These are phyloP conservation scores for Phytopythium helicoides DNA, from an alignment of 352 stramenopile genomes.

Conservation along the genomic window DNA sequence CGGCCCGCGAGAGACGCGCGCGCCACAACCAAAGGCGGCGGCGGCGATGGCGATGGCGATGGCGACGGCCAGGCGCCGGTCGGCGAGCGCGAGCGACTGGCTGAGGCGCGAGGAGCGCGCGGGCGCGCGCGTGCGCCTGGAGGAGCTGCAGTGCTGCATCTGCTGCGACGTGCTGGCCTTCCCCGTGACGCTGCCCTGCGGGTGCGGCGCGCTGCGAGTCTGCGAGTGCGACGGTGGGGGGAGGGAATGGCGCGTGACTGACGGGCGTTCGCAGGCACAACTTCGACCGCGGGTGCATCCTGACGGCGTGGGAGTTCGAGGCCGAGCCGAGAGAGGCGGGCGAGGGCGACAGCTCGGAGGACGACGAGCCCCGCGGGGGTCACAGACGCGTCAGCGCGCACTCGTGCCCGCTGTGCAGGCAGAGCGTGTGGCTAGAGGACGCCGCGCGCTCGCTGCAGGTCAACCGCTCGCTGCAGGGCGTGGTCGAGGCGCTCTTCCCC, in stretches of 20 bases:
- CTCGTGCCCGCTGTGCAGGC: slow-evolving; percentile 67
- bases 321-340: not conserved
- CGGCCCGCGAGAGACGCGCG: too few relatives aligned
- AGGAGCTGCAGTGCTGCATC: slow-evolving; percentile 67
- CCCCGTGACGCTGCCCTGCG: slow-evolving; percentile 69
- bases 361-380: too few relatives aligned
- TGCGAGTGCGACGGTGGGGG: slow-evolving; percentile 1
- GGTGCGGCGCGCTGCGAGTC: slow-evolving; percentile 21
- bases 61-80: slow-evolving; percentile 3
- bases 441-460: slow-evolving; percentile 42
- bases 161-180: slow-evolving; percentile 80
- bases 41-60: slow-evolving; percentile 14
- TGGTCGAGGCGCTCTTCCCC: slow-evolving; percentile 60
- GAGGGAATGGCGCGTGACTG: not conserved
- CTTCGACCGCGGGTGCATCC: slow-evolving; percentile 76
- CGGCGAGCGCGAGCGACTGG: not conserved
- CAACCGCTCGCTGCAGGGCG: slow-evolving; percentile 60
- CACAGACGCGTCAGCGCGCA: too few relatives aligned
- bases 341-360: slow-evolving; percentile 8
- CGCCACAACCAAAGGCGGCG: too few relatives aligned
- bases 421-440: slow-evolving; percentile 21
- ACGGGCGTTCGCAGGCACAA: slow-evolving; percentile 54
- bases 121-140: slow-evolving; percentile 20
- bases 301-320: slow-evolving; percentile 59
- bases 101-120: slow-evolving; percentile 6